These are phyloP conservation scores for Boletus rubropictus DNA, from an alignment of 768 basidiomycete species.

Conservation along the genomic window DNA sequence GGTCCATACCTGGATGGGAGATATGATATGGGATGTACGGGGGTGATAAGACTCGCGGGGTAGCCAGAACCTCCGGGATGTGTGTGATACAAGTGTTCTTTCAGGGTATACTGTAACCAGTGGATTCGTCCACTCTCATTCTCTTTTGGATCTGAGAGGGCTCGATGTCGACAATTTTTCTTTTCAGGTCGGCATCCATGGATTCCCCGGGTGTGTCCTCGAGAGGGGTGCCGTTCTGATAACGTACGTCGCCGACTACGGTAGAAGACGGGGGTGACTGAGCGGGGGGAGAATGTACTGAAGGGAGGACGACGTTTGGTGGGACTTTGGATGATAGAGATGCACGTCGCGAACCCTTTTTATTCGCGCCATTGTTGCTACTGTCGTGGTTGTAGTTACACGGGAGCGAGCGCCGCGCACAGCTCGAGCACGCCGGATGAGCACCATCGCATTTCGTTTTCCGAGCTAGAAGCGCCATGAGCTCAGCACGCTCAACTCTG, in stretches of 20 bases:
- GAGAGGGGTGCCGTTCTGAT: constrained; percentile 31
- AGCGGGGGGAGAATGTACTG: constrained; percentile 46
- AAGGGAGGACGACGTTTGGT: constrained; percentile 24
- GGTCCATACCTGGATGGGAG: constrained; percentile 28
- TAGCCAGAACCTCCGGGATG: constrained; percentile 20
- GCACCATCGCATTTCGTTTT: constrained; percentile 87
- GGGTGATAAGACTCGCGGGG: constrained; percentile 20
- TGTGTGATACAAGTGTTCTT: constrained; percentile 24
- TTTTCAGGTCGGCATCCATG: constrained; percentile 54
- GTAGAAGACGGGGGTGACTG: constrained; percentile 46
- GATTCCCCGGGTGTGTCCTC: constrained; percentile 40
- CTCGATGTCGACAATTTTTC: constrained; percentile 51
- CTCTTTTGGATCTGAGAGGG: constrained; percentile 56
- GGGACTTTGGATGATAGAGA: constrained; percentile 45
- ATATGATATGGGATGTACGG: constrained; percentile 15
- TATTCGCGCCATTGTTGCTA: constrained; percentile 22
- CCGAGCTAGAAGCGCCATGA: constrained; percentile 47
- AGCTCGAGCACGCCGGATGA: constrained; percentile 81
- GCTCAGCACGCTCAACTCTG: constrained; percentile 3
- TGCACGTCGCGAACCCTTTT: constrained; percentile 44
- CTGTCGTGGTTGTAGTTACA: constrained; percentile 80
- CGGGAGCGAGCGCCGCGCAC: constrained; percentile 64
- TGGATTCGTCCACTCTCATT: constrained; percentile 59
- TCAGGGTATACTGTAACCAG: constrained; percentile 52
- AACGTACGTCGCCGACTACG: constrained; percentile 31